Base-by-base conservation (phyloP, 495 filamentous ascomycete genomes). In the Aspergillus avenaceus region DNA sequence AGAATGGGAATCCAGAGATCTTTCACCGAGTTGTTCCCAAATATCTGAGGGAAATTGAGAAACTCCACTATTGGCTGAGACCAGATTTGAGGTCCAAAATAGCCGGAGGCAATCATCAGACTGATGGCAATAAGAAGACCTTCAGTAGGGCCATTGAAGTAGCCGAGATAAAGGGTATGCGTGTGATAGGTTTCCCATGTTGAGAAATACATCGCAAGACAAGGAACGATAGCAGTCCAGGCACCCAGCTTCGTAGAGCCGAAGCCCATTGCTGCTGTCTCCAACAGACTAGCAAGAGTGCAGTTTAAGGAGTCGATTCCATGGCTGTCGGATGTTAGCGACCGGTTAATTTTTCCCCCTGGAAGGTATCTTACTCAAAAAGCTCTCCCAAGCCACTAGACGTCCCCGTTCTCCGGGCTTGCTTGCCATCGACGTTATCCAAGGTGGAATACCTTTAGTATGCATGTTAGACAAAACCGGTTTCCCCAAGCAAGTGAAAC, bases 111-210 rank as follows among this genome's bases (percentile, higher is more conserved):
- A 37, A 87, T 71, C 90, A 97, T 97, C 38, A 96, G 75, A 12
- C 70, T 62, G 63, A 90, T 91, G 18, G 90, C 93, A 45, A 97
- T 81, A 37, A 97, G 81, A 24, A 99, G 80, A 26, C 95, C 95
- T 69, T 99, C 93, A 56, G 91, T 98, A 4, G 93, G 93, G 0
- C 95, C 95, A 65, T 98, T 98, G 78, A 97, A 85, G 67, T 95
- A 91, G 27, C 93, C 93, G 4, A 98, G 84, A 64, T 97, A 98
- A 2, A 98, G 75, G 0, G 95, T 97, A 67, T 98, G 93, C 1
- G 93, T 96, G 69, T 98, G 93, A 66, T 96, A 98, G 2, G 93
- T 98, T 67, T 98, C 93, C 93, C 93, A 98, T 7, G 93, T 98
- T 5, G 91, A 97, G 73, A 97, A 96, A 76, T 96, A 97, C 93